Percentiles rank a stretch among this genome's conserved stretches.
Conservation (phyloP, 2,329 filamentous ascomycete species). For the Colletotrichum scovillei region DNA sequence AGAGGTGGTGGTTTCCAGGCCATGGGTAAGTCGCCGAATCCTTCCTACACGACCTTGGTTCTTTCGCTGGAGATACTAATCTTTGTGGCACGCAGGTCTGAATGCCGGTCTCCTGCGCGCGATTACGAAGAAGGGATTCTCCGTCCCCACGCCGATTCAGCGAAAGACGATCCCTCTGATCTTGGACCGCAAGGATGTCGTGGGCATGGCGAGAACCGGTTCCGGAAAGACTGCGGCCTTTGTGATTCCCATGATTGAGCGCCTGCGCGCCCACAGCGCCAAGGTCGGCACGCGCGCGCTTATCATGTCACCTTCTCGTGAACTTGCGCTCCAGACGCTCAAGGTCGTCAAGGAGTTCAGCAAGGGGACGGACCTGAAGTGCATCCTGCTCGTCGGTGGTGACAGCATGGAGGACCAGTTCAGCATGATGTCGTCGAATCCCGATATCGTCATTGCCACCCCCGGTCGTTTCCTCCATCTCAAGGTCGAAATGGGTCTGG, state of each 20-base stretch:
- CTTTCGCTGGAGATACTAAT: neutral
- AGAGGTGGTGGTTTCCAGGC: conserved; percentile 97
- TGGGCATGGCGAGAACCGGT: conserved; percentile 98
- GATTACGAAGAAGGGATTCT: conserved; percentile 93
- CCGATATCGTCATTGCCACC: conserved; percentile 97
- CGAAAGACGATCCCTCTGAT: conserved; percentile 95
- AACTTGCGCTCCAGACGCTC: conserved; percentile 92
- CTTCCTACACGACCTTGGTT: neutral
- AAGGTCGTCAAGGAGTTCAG: conserved; percentile 97
- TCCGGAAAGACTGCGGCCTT: conserved; percentile 99
- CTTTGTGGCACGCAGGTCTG: conserved; percentile 62
- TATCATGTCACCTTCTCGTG: conserved; percentile 91
- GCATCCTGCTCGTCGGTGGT: conserved; percentile 91
- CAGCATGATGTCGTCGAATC: conserved; percentile 89
- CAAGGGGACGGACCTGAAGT: conserved; percentile 89
- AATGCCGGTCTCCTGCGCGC: conserved; percentile 88
- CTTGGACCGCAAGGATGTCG: conserved; percentile 91
- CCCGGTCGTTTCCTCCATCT: conserved; percentile 96
- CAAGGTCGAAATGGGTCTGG: conserved; percentile 95
- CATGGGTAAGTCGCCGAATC: conserved; percentile 71
- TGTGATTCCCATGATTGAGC: conserved; percentile 98
- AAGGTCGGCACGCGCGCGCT: conserved; percentile 88
- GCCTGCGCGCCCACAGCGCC: conserved; percentile 86
- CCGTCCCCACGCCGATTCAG: conserved; percentile 96
- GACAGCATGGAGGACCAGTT: conserved; percentile 98